Base-by-base conservation (phyloP, 2,329 filamentous ascomycete species). In the Arthrobotrys entomopaga region DNA sequence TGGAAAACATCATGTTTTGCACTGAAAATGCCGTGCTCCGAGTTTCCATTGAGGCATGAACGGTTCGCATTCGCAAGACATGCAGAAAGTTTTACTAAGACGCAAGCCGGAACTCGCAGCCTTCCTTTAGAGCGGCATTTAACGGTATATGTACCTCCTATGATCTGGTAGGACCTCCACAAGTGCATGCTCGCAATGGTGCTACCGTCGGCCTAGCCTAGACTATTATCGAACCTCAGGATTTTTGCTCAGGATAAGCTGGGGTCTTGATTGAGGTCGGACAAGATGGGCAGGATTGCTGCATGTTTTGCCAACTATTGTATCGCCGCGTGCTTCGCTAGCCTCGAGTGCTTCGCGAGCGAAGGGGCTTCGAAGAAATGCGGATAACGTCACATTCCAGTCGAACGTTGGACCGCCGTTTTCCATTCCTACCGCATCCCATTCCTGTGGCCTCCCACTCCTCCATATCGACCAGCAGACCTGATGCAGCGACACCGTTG, bases 361-460 rank as follows among this genome's bases (percentile, higher is more conserved):
- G 10, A 26, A n/a, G 46, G 53, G 19, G 34, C 50, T 58, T 34
- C 20, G 38, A 7, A 54, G 52, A 40, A 42, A 49, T 34, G 34
- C 49, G 19, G 29, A 67, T 63, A 63, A 67, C 63, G 50, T 67
- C 70, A 67, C 63, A 74, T 74, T 67, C 63, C 70, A 48, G 70
- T 64, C 52, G 24, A 16, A 67, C 57, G 50, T 74, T 67, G 20
- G 24, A 59, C 63, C 40, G 42, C 60, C 22, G 16, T 24, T 56
- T 26, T 50, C 42, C 42, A 34, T 22, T 22, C 54, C 60, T 54
- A n/a, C 40, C 54, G 6, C 29, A 34, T 10, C 29, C 29, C 29
- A 34, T 34, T 34, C 10, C n/a, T n/a, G n/a, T n/a, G n/a, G n/a
- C n/a, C n/a, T n/a, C 29, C 10, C 29, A 34, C 6, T 16, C 52